Percentiles rank a stretch among this genome's conserved stretches.
Conservation (phyloP, 2,329 filamentous ascomycete genomes). For the Colletotrichum tropicicola region DNA sequence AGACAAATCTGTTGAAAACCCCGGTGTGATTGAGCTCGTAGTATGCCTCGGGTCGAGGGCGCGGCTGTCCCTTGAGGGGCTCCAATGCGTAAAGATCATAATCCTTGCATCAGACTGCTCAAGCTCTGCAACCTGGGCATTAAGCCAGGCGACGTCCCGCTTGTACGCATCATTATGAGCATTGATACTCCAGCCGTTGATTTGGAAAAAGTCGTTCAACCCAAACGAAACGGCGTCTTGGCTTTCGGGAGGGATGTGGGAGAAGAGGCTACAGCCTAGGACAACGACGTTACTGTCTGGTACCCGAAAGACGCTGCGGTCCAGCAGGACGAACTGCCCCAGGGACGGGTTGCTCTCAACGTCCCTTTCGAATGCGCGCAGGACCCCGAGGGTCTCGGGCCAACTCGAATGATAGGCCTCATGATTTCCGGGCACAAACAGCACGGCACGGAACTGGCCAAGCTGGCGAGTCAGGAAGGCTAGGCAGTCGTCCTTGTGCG, state of each 20-base stretch:
- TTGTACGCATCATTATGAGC: conserved; percentile 47
- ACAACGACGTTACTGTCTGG: conserved; percentile 38
- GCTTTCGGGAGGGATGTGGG: conserved; percentile 49
- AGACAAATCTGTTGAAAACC: conserved; percentile 52
- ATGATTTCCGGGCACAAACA: conserved; percentile 66
- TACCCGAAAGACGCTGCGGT: conserved; percentile 38
- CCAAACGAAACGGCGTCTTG: conserved; percentile 48
- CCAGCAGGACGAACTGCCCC: conserved; percentile 51
- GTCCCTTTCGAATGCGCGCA: conserved; percentile 43
- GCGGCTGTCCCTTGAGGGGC: conserved; percentile 44
- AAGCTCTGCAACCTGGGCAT: conserved; percentile 39
- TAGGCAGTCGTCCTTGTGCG: conserved; percentile 51
- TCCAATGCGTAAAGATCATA: conserved; percentile 53
- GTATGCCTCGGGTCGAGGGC: conserved; percentile 45
- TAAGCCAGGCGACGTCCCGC: conserved; percentile 53
- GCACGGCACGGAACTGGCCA: conserved; percentile 54
- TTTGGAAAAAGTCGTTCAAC: conserved; percentile 62
- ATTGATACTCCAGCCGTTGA: conserved; percentile 46
- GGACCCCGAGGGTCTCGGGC: conserved; percentile 37
- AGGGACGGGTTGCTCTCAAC: conserved; percentile 34
- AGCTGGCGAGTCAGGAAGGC: conserved; percentile 59
- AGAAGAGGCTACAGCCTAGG: conserved; percentile 56
- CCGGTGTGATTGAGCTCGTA: conserved; percentile 38
- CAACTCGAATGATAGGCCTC: conserved; percentile 58
- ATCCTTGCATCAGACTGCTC: conserved; percentile 35